phyloP scores from a whole-genome alignment of 2,329 filamentous ascomycete genomes.

The Stemphylium beticola region DNA sequence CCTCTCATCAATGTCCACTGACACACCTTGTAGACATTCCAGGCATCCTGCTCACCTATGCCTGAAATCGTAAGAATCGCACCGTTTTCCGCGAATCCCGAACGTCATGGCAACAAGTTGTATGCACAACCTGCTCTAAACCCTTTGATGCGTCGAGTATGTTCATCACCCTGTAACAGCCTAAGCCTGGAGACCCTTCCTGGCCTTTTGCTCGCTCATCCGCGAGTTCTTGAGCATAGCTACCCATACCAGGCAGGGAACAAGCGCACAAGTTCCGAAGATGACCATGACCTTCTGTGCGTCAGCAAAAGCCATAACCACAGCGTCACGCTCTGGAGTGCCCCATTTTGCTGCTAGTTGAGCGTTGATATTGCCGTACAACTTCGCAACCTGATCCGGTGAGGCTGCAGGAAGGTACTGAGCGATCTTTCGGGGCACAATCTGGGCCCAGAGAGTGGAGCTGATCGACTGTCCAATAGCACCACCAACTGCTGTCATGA shows the following conservation, averaged over 20 bases:
- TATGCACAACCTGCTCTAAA: neutral
- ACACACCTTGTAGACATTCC: neutral
- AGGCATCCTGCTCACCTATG: neutral
- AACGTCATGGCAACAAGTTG: neutral
- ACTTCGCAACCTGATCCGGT: constrained; percentile 5
- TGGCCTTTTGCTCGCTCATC: constrained; percentile 16
- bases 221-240: constrained; percentile 28
- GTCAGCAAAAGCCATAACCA: constrained; percentile 40
- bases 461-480: constrained; percentile 57
- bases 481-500: constrained; percentile 61
- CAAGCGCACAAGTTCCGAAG: constrained; percentile 35
- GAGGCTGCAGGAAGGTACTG: constrained; percentile 24
- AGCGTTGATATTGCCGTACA: constrained; percentile 53
- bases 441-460: constrained; percentile 67
- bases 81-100: neutral
- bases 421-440: constrained; percentile 51
- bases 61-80: neutral
- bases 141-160: neutral
- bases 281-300: constrained; percentile 42
- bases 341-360: constrained; percentile 62
- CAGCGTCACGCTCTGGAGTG: constrained; percentile 52
- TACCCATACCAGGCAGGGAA: constrained; percentile 30
- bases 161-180: neutral
- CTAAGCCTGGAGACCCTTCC: constrained; percentile 19
- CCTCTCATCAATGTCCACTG: neutral